phyloP scores from a whole-genome alignment of 2,329 filamentous ascomycete species.

The Ilyonectria destructans region DNA sequence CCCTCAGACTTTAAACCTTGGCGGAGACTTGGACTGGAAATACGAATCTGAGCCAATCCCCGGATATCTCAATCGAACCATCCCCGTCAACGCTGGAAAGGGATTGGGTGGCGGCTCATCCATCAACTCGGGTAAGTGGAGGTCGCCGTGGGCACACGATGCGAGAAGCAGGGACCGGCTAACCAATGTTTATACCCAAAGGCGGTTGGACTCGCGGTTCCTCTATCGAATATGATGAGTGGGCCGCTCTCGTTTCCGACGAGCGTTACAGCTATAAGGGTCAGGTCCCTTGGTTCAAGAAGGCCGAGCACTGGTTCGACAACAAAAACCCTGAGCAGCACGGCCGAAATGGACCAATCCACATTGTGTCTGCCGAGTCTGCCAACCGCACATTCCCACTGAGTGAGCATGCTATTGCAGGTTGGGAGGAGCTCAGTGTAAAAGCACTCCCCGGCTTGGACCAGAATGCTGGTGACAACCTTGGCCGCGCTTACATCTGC shows the following conservation, averaged over 20 bases:
- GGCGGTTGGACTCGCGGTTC: slow-evolving; percentile 62
- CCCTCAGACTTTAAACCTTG: slow-evolving; percentile 47
- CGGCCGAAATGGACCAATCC: slow-evolving; percentile 57
- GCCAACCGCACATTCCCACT: slow-evolving; percentile 58
- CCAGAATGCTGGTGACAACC: slow-evolving; percentile 50
- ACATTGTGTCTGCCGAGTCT: slow-evolving; percentile 50
- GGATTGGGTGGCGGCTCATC: slow-evolving; percentile 48
- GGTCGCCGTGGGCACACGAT: background rate
- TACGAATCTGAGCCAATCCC: slow-evolving; percentile 54
- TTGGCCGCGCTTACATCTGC: slow-evolving; percentile 53
- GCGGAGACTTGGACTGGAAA: slow-evolving; percentile 54
- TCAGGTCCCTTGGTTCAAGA: slow-evolving; percentile 63
- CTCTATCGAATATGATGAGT: slow-evolving; percentile 62
- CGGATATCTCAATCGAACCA: slow-evolving; percentile 43
- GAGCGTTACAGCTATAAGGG: slow-evolving; percentile 62
- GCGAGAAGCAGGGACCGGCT: background rate
- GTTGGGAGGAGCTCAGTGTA: slow-evolving; percentile 61
- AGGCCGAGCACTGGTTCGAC: slow-evolving; percentile 54
- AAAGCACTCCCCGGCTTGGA: slow-evolving; percentile 45
- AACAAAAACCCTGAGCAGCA: slow-evolving; percentile 54
- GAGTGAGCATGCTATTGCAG: slow-evolving; percentile 51
- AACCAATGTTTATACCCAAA: background rate
- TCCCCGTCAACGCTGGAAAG: slow-evolving; percentile 54
- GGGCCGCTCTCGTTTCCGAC: slow-evolving; percentile 56
- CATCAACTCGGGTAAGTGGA: slow-evolving; percentile 27